Evolutionary conservation across 2,329 filamentous ascomycete species (phyloP), one percentile per base, ranked within the genome.

Genomic region (Exophiala mesophila): DNA sequence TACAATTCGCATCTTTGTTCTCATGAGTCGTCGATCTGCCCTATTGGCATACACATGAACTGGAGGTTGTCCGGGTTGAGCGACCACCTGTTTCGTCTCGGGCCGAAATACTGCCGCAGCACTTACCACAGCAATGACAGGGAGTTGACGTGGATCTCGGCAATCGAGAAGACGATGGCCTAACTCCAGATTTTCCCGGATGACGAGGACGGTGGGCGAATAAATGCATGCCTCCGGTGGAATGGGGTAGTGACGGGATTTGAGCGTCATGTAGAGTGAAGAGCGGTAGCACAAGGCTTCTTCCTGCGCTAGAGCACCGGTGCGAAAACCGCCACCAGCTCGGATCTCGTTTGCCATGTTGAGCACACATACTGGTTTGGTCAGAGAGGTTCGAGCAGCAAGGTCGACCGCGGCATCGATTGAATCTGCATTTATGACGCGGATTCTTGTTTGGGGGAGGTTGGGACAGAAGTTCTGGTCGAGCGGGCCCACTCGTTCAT

Each of bases 281-380:
- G 72, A 77, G 31, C 81, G 74, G 57, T 79, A 81, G 63, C 80
- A 85, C 5, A 86, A 68, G 2, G 76, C 73, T 64, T 86, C 82
- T 63, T 86, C 82, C 59, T 86, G 82, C 0, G 82, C 81, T 20
- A 75, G 61, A 41, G 78, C 69, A 24, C 82, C 82, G 26, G 69
- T 70, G 3, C 72, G 57, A 72, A 80, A 85, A 13, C 79, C 80
- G 15, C 82, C 82, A n/a, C 81, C 82, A 0, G 76, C 70, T 10
- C 56, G 60, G 3, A 60, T 53, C 34, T 75, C 69, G 37, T 77
- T 83, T 12, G 81, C 81, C 64, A 84, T 77, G 55, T 85, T 86
- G 45, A 86, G 65, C 17, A 84, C 70, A 21, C 72, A 75, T n/a
- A 82, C 71, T 5, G 66, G 65, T 41, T 57, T 56, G 7, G 52